These are phyloP conservation scores for Fusarium papillatum DNA, from an alignment of 2,329 filamentous ascomycete species.

Conservation along the genomic window DNA sequence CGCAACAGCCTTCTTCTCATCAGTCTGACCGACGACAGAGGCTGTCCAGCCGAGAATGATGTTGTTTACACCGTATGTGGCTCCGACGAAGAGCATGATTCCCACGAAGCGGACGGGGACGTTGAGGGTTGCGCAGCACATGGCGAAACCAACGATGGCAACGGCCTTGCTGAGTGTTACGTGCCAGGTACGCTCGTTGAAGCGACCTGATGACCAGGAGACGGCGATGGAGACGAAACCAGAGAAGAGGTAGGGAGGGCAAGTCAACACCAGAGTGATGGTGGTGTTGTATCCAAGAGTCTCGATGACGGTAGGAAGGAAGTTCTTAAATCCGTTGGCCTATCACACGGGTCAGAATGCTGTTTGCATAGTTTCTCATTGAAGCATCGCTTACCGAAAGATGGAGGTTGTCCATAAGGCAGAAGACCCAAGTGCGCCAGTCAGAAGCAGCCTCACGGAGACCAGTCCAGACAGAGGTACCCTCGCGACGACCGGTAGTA, in stretches of 20 bases:
- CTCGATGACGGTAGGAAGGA: constrained; percentile 54
- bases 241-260: constrained; percentile 63
- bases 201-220: constrained; percentile 38
- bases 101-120: constrained; percentile 37
- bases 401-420: constrained; percentile 31
- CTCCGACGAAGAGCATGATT: constrained; percentile 54
- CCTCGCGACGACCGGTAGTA: constrained; percentile 44
- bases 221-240: constrained; percentile 41
- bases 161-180: constrained; percentile 49
- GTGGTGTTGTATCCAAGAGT: constrained; percentile 61
- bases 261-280: constrained; percentile 63
- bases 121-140: constrained; percentile 42
- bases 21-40: constrained; percentile 56
- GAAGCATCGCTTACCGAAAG: constrained; percentile 20
- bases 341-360: neutral
- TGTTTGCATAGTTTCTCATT: constrained; percentile 14
- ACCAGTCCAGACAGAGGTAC: constrained; percentile 51
- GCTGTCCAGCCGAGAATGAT: constrained; percentile 59
- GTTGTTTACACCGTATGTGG: constrained; percentile 56
- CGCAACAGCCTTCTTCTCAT: constrained; percentile 61
- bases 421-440: constrained; percentile 45
- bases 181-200: constrained; percentile 36
- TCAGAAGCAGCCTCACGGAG: constrained; percentile 41
- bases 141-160: constrained; percentile 47
- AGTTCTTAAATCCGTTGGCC: constrained; percentile 50